Evolutionary conservation across 345 rosid species (phyloP).

Genomic region (Citrus maxima): DNA sequence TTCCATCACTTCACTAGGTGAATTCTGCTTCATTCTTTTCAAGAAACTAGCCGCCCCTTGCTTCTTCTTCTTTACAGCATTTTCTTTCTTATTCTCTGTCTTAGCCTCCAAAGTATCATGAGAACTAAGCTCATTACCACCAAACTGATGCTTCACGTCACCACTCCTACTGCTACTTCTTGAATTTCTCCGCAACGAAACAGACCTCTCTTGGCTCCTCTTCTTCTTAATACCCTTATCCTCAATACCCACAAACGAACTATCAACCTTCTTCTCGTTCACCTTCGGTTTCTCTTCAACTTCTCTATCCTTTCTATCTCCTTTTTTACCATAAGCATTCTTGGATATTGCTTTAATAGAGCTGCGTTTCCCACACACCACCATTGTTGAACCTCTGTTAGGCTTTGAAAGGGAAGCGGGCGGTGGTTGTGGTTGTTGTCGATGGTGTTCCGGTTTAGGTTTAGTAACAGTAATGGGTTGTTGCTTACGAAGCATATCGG

Average conservation of each 20-base stretch:
- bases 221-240: constrained; percentile 31
- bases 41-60: constrained; percentile 46
- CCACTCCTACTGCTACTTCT: constrained; percentile 22
- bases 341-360: constrained; percentile 18
- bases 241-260: constrained; percentile 3
- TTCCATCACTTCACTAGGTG: constrained; percentile 20
- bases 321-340: constrained; percentile 16
- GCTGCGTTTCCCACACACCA: constrained; percentile 27
- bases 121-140: constrained; percentile 53
- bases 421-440: background rate
- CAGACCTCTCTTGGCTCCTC: constrained; percentile 27
- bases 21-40: constrained; percentile 53
- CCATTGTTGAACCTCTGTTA: constrained; percentile 27
- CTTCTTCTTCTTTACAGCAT: constrained; percentile 25
- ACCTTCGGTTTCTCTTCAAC: constrained; percentile 23
- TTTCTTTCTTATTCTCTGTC: constrained; percentile 30
- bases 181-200: constrained; percentile 14
- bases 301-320: constrained; percentile 13
- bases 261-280: constrained; percentile 13
- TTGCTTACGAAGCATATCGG: constrained; percentile 19
- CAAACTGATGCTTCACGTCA: constrained; percentile 31
- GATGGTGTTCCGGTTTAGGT: constrained; percentile 16
- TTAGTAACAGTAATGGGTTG: background rate
- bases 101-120: constrained; percentile 38
- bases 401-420: constrained; percentile 16